Conservation (phyloP, 208 protist genomes). For the Wallacemonas sp. region DNA sequence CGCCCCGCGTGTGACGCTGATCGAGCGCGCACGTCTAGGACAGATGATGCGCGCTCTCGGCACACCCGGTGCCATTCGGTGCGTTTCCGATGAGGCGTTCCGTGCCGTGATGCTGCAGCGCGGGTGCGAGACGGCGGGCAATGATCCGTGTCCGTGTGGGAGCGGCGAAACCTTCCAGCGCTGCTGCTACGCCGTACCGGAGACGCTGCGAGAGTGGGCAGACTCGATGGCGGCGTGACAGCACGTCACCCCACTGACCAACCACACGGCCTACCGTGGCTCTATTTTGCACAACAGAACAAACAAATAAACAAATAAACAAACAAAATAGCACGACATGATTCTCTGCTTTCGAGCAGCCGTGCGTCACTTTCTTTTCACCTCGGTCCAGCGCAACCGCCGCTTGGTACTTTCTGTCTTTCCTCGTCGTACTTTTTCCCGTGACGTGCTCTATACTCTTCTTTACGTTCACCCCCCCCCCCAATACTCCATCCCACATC, state of each 20-base stretch:
- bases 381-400: not conserved
- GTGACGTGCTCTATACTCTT: not conserved
- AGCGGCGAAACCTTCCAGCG: slow-evolving; percentile 42
- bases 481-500: too few species aligned
- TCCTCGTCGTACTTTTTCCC: not conserved
- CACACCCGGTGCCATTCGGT: slow-evolving; percentile 49
- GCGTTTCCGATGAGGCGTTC: slow-evolving; percentile 42
- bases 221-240: not conserved
- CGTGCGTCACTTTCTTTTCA: too few species aligned
- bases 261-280: too few species aligned
- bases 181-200: slow-evolving; percentile 49
- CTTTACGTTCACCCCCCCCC: too few species aligned
- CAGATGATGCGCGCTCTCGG: slow-evolving; percentile 28
- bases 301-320: not conserved
- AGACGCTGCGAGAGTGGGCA: slow-evolving; percentile 20
- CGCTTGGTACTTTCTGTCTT: not conserved
- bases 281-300: too few species aligned
- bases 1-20: not conserved
- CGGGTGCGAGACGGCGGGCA: slow-evolving; percentile 6
- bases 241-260: too few species aligned
- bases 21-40: slow-evolving; percentile 19
- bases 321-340: too few species aligned
- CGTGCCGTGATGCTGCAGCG: slow-evolving; percentile 25
- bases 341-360: too few species aligned
- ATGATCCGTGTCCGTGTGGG: slow-evolving; percentile 38